Evolutionary conservation across 345 rosid genomes (phyloP).

Genomic region (Gossypium thurberi): DNA sequence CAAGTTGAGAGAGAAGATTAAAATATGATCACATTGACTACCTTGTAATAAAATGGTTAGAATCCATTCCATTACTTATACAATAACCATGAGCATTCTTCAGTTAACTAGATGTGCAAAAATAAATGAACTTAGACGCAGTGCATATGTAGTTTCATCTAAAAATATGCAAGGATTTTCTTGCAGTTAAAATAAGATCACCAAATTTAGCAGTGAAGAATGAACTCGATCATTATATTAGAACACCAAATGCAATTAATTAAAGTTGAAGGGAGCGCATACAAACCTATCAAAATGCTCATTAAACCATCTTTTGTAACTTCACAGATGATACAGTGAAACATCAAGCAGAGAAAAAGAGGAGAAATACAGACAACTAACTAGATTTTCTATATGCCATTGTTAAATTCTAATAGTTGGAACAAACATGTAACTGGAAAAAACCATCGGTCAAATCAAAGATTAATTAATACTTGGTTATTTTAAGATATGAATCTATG

Average conservation of each 20-base stretch:
- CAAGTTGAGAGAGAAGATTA: not conserved
- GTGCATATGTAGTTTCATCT: not conserved
- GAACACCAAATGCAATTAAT: not conserved
- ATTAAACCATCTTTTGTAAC: not conserved
- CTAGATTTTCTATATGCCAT: not conserved
- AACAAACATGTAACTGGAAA: not conserved
- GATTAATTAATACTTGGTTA: not conserved
- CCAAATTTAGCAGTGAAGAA: not conserved
- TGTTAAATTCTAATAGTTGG: not conserved
- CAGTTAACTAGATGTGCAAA: no score
- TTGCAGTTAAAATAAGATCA: not conserved
- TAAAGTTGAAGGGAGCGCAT: not conserved
- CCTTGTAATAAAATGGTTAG: not conserved
- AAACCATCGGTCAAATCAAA: not conserved
- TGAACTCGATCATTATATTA: not conserved
- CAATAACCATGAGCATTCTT: not conserved
- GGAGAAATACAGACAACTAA: not conserved
- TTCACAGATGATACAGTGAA: not conserved
- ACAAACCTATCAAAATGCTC: not conserved
- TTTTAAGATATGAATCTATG: not conserved
- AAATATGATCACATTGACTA: not conserved
- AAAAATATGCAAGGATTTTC: not conserved
- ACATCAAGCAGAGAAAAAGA: not conserved
- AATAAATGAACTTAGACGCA: not conserved
- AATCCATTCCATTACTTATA: not conserved